Conservation (phyloP, 2,329 filamentous ascomycete species). For the Cadophora malorum region DNA sequence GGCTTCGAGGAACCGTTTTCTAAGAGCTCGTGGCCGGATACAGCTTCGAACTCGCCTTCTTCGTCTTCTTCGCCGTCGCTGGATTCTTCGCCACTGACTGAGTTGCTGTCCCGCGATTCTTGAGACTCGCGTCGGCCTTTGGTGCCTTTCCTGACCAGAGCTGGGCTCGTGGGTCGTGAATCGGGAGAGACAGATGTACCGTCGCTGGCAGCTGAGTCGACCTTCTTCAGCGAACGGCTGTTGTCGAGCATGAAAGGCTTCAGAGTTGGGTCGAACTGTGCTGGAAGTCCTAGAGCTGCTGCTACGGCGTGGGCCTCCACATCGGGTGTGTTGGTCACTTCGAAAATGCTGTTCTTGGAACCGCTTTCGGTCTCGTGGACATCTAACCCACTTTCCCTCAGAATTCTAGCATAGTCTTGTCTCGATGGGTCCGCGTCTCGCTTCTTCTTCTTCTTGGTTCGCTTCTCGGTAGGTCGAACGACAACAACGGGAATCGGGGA, state of each 20-base stretch:
- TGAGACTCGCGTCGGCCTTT: slow-evolving; percentile 36
- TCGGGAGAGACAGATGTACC: slow-evolving; percentile 42
- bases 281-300: slow-evolving; percentile 66
- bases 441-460: slow-evolving; percentile 75
- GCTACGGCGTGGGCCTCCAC: slow-evolving; percentile 71
- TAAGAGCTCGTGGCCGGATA: slow-evolving; percentile 40
- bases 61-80: slow-evolving; percentile 48
- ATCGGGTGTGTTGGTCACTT: slow-evolving; percentile 51
- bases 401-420: slow-evolving; percentile 68
- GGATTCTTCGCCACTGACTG: slow-evolving; percentile 46
- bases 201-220: slow-evolving; percentile 41
- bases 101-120: slow-evolving; percentile 37
- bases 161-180: slow-evolving; percentile 44
- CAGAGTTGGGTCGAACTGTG: slow-evolving; percentile 67
- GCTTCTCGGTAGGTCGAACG: slow-evolving; percentile 71
- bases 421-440: slow-evolving; percentile 67
- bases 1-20: slow-evolving; percentile 34
- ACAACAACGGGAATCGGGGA: slow-evolving; percentile 78
- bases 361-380: slow-evolving; percentile 44
- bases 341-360: slow-evolving; percentile 37
- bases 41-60: slow-evolving; percentile 45
- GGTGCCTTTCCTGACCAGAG: slow-evolving; percentile 52
- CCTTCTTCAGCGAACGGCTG: slow-evolving; percentile 33
- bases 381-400: slow-evolving; percentile 60
- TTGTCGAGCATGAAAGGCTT: slow-evolving; percentile 56